Evolutionary conservation across 305 asterid genomes (phyloP), one percentile per base, ranked within the genome.

Genomic region (Fraxinus sp.): DNA sequence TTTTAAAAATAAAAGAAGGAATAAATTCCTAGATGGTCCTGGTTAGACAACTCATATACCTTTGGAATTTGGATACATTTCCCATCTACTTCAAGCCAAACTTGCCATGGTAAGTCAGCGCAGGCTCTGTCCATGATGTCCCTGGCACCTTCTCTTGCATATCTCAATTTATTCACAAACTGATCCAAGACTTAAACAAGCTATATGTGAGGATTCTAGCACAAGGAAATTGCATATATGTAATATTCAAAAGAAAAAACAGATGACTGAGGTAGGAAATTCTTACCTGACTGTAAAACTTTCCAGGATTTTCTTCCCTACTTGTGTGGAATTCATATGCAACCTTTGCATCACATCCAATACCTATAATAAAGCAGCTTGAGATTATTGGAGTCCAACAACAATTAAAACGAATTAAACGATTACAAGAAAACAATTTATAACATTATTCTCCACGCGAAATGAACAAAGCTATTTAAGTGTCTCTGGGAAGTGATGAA

Each of bases 81-180:
- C 79, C 87, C 95, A 74, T 93, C 98, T 28, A 93, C 95, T 90
- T 93, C 98, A 85, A 93, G 97, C 97, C 97, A 91, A 81, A 92
- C 91, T 89, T 92, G 95, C 98, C 98, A 93, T 39, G 98, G 97
- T 85, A 93, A 89, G 86, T 93, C 98, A 20, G 98, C 97, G 81
- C 98, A 93, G 76, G 98, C 92, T 87, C 97, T 87, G 90, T 87
- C 98, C 93, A 93, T 88, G 88, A 93, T 92, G 86, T 92, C 98
- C 86, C 92, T 87, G 32, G 97, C 98, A 83, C 98, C 98, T 92
- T 92, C 98, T 89, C 86, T 91, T 73, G 97, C 97, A 87, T 92
- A 93, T 86, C 98, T 88, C 83, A 93, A 88, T 89, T 93, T 93
- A 86, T 93, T 93, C 71, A 93, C 90, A 81, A 93, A 93, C 97